These are phyloP conservation scores for Sporothrix humicola DNA, from an alignment of 2,329 filamentous ascomycete genomes.

Conservation along the genomic window DNA sequence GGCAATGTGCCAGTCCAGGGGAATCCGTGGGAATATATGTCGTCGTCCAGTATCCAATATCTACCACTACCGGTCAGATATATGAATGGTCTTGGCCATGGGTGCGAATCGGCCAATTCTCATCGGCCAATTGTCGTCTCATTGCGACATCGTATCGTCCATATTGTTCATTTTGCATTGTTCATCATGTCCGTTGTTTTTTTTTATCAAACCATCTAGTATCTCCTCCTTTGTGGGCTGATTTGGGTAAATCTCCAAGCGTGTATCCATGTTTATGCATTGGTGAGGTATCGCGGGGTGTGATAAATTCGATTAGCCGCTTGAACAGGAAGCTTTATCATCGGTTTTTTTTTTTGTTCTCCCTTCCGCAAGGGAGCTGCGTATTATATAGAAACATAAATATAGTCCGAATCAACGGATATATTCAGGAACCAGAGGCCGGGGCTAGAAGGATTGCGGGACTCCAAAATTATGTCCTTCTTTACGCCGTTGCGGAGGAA, in stretches of 20 bases:
- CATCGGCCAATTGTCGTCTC: too few species aligned
- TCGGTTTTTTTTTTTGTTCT: background rate
- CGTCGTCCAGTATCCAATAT: too few species aligned
- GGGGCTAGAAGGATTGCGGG: background rate
- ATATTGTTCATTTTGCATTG: too few species aligned
- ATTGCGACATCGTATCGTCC: background rate
- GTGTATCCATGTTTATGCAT: background rate
- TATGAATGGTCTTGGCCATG: background rate
- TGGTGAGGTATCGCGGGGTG: background rate
- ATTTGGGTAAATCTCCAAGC: background rate
- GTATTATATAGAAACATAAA: background rate
- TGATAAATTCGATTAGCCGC: background rate
- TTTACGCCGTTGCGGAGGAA: background rate
- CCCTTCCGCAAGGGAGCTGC: too few species aligned
- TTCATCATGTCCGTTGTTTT: background rate
- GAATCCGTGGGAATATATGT: background rate
- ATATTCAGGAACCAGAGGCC: background rate
- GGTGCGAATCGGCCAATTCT: background rate
- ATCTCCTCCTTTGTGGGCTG: background rate
- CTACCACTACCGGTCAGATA: background rate
- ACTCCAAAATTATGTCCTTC: background rate
- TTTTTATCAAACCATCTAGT: background rate
- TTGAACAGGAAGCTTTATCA: background rate
- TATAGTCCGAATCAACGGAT: background rate
- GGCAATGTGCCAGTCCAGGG: too few species aligned